Conservation (phyloP, 257 asterid genomes). For the Solanum sejunctum region DNA sequence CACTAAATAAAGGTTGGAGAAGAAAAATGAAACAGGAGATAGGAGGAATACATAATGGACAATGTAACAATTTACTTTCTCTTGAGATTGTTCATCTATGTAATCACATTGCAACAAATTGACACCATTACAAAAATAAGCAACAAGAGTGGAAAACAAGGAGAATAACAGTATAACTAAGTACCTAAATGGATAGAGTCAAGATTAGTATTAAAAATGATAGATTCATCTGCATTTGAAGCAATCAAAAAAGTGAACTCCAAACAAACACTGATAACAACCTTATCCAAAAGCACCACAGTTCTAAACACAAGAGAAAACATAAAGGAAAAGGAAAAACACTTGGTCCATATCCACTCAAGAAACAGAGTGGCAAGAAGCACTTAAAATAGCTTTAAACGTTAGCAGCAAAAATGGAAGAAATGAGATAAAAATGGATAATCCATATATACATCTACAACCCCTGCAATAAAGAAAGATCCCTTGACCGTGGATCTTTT, state of each 20-base stretch:
- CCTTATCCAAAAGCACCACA: conserved; percentile 4
- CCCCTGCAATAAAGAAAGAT: not conserved
- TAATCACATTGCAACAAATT: not conserved
- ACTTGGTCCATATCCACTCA: not conserved
- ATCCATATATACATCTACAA: not conserved
- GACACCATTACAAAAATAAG: not conserved
- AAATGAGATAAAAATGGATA: not conserved
- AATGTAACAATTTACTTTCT: not conserved
- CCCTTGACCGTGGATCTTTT: not conserved
- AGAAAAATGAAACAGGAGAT: not conserved
- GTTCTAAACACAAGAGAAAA: not conserved
- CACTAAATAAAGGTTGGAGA: not conserved
- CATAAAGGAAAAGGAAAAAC: not conserved
- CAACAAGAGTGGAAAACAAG: not conserved
- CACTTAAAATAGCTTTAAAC: not conserved
- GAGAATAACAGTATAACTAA: not conserved
- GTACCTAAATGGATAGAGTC: not conserved
- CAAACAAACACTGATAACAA: conserved; percentile 22
- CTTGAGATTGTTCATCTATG: not conserved
- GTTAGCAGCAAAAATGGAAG: no score
- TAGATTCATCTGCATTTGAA: conserved; percentile 31
- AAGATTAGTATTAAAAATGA: conserved; percentile 21
- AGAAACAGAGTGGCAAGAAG: not conserved
- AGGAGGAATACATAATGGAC: not conserved
- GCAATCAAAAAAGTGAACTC: conserved; percentile 39